Percentiles rank a stretch among this genome's conserved stretches.
Evolutionary conservation across 2,329 filamentous ascomycete species (phyloP).

Genomic region (Remersonia thermophila): DNA sequence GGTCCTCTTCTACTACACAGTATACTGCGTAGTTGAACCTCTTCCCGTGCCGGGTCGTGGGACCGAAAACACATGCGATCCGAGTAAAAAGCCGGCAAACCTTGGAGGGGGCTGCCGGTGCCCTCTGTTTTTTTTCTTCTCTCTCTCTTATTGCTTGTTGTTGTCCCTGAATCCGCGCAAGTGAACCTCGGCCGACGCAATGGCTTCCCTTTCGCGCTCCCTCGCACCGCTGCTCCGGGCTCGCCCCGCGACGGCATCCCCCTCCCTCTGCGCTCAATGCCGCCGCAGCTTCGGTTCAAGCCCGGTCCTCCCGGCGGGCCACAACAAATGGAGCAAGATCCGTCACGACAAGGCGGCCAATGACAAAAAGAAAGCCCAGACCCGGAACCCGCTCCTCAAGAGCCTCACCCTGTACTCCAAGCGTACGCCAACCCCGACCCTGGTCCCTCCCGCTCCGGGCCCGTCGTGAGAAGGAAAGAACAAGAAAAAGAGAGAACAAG

Average conservation of each 20-base stretch:
- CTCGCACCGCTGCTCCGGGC: constrained; percentile 6
- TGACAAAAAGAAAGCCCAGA: constrained; percentile 65
- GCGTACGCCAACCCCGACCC: constrained; percentile 33
- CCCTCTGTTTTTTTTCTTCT: background rate
- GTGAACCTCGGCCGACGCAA: constrained; percentile 1
- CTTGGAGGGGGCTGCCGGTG: too few species aligned
- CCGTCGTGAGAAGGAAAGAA: too few species aligned
- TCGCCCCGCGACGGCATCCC: constrained; percentile 6
- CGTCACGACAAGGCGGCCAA: constrained; percentile 85
- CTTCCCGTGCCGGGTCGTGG: too few species aligned
- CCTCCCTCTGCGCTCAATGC: constrained; percentile 33
- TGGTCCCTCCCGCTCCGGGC: too few species aligned
- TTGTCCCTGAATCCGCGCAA: too few species aligned
- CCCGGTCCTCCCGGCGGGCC: constrained; percentile 45
- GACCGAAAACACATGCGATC: too few species aligned
- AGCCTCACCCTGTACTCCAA: constrained; percentile 66
- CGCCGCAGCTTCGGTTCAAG: constrained; percentile 36
- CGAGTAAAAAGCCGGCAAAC: too few species aligned
- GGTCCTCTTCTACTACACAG: too few species aligned
- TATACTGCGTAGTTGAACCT: too few species aligned
- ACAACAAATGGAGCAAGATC: constrained; percentile 94
- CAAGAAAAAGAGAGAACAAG: too few species aligned
- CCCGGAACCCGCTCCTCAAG: constrained; percentile 56
- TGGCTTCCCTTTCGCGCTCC: constrained; percentile 12
- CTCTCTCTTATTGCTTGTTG: too few species aligned